Conservation (phyloP, 768 basidiomycete genomes). For the Hericium rajendrae region DNA sequence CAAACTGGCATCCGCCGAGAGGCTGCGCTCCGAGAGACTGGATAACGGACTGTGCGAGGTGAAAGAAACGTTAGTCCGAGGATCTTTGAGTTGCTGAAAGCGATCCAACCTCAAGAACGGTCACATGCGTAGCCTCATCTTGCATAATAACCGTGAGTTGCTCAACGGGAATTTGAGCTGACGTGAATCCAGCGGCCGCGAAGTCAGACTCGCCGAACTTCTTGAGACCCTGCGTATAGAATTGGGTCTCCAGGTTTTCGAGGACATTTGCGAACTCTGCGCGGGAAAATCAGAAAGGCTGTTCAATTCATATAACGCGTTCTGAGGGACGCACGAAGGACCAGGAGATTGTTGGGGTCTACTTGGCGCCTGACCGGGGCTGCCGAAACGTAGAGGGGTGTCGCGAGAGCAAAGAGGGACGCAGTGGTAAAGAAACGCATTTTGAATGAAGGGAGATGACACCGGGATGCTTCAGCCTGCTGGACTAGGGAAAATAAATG, state of each 20-base stretch:
- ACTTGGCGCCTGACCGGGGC: slow-evolving; percentile 35
- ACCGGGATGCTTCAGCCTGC: slow-evolving; percentile 20
- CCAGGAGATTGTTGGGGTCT: slow-evolving; percentile 31
- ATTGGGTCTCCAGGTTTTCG: slow-evolving; percentile 61
- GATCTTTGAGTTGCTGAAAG: too few species aligned
- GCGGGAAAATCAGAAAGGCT: background rate
- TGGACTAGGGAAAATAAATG: slow-evolving; percentile 13
- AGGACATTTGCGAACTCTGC: slow-evolving; percentile 69
- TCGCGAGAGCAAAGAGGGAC: slow-evolving; percentile 31
- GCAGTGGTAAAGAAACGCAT: slow-evolving; percentile 36
- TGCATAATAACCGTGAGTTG: slow-evolving; percentile 48
- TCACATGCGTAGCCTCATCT: slow-evolving; percentile 56
- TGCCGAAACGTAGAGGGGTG: slow-evolving; percentile 38
- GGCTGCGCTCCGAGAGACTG: slow-evolving; percentile 44
- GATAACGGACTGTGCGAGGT: slow-evolving; percentile 32
- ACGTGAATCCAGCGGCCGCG: slow-evolving; percentile 50
- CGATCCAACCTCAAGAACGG: slow-evolving; percentile 37
- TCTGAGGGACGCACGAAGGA: slow-evolving; percentile 40
- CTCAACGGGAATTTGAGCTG: slow-evolving; percentile 43
- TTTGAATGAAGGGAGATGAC: slow-evolving; percentile 19
- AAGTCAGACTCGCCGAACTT: slow-evolving; percentile 64
- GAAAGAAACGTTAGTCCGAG: background rate
- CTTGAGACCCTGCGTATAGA: slow-evolving; percentile 55
- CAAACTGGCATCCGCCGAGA: slow-evolving; percentile 53
- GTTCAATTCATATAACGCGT: slow-evolving; percentile 8